A percentile compares a stretch with the other conserved stretches of the same genome.
phyloP scores from a whole-genome alignment of 495 filamentous ascomycete species.

The Penicillium chermesinum region DNA sequence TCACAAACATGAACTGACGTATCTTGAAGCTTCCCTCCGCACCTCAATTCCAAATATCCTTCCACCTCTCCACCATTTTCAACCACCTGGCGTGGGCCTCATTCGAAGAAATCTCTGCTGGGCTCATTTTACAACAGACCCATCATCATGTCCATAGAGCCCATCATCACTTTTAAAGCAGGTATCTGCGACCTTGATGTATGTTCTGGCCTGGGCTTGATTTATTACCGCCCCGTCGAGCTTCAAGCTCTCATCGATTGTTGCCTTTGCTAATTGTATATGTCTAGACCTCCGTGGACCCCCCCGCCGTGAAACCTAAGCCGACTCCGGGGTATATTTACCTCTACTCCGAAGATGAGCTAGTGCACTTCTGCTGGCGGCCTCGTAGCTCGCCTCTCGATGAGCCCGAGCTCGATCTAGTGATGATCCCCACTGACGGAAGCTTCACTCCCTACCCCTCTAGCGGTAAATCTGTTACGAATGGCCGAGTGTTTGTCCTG shows the following conservation, averaged over 20 bases:
- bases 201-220: constrained; percentile 29
- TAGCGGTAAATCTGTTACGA: constrained; percentile 58
- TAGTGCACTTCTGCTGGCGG: constrained; percentile 97
- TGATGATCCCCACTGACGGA: constrained; percentile 87
- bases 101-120: not conserved
- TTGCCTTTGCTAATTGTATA: constrained; percentile 7
- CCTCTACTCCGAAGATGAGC: constrained; percentile 89
- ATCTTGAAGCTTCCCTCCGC: constrained; percentile 27
- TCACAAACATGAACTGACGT: constrained; percentile 36
- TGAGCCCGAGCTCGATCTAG: constrained; percentile 72
- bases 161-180: constrained; percentile 95
- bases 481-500: constrained; percentile 86
- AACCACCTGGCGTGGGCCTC: constrained; percentile 7
- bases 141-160: constrained; percentile 64
- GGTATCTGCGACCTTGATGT: constrained; percentile 86
- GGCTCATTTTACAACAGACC: constrained; percentile 1
- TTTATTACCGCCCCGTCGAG: not conserved
- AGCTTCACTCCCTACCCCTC: constrained; percentile 75
- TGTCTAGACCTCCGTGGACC: constrained; percentile 50
- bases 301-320: constrained; percentile 62
- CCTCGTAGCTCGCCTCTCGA: constrained; percentile 55
- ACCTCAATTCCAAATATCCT: constrained; percentile 6
- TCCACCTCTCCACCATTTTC: not conserved
- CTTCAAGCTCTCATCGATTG: not conserved
- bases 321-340: constrained; percentile 83